Percentiles rank a stretch among this genome's conserved stretches.
Evolutionary conservation across 257 asterid genomes (phyloP).

Genomic region (Vinca minor): DNA sequence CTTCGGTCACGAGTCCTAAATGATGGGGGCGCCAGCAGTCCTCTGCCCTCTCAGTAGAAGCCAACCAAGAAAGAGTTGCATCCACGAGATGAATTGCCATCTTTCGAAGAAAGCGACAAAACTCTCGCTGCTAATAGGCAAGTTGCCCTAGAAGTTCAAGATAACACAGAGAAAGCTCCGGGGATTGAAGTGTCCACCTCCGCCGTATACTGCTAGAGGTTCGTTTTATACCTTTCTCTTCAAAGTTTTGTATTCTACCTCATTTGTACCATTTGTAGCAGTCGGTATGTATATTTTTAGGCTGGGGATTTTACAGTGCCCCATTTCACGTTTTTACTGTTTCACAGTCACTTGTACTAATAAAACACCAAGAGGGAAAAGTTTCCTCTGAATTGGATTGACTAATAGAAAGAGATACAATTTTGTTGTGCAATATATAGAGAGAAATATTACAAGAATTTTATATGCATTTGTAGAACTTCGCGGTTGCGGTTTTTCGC

Average conservation of each 20-base stretch:
- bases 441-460: no score
- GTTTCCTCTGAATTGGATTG: no score
- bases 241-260: not conserved
- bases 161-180: not conserved
- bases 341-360: constrained; percentile 1
- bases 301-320: not conserved
- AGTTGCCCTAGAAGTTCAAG: constrained; percentile 4
- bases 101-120: not conserved
- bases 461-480: no score
- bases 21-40: constrained; percentile 2
- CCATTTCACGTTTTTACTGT: not conserved
- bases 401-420: no score
- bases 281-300: constrained; percentile 7
- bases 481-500: no score
- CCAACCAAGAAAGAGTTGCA: constrained; percentile 1
- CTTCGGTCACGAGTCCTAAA: not conserved
- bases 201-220: not conserved
- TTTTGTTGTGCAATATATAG: no score
- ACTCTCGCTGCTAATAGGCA: not conserved
- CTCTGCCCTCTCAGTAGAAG: not conserved
- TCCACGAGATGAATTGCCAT: not conserved
- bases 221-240: not conserved
- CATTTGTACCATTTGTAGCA: not conserved
- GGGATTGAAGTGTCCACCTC: not conserved
- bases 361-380: not conserved